Percentiles rank a stretch among this genome's conserved stretches.
Conservation (phyloP, 1,284 basidiomycete species). For the Hymenochaete sp. region DNA sequence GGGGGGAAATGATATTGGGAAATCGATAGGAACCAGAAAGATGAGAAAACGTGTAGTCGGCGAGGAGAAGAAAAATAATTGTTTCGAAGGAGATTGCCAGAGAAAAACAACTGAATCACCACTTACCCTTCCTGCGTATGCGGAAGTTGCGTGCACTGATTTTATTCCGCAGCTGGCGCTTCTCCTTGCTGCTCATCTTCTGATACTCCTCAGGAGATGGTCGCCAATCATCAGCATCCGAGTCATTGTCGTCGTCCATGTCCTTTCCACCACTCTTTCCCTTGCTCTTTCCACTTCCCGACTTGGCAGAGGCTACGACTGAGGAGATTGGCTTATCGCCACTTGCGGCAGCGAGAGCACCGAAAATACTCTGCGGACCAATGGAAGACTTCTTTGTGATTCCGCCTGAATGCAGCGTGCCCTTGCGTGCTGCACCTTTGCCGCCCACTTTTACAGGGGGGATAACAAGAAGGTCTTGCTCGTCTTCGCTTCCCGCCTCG, state of each 20-base stretch:
- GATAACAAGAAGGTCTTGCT: constrained; percentile 19
- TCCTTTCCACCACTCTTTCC: constrained; percentile 8
- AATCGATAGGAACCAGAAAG: no score
- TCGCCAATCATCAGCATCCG: constrained; percentile 67
- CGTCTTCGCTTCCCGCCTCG: constrained; percentile 23
- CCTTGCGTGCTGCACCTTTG: constrained; percentile 55
- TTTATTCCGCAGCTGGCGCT: constrained; percentile 94
- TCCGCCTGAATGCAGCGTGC: constrained; percentile 67
- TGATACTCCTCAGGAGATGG: constrained; percentile 90
- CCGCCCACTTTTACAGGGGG: constrained; percentile 48
- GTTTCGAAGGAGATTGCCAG: constrained; percentile 4
- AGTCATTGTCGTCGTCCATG: constrained; percentile 31
- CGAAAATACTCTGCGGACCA: constrained; percentile 30
- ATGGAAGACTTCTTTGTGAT: constrained; percentile 45
- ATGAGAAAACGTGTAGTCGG: background rate
- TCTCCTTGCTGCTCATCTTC: constrained; percentile 93
- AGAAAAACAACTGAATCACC: background rate
- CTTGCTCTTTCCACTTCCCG: constrained; percentile 18
- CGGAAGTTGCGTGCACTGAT: constrained; percentile 94
- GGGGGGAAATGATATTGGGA: background rate
- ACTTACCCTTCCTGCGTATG: constrained; percentile 79
- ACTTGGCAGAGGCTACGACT: constrained; percentile 7
- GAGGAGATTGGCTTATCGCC: constrained; percentile 23
- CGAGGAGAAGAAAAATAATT: background rate
- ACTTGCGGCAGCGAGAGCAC: constrained; percentile 21